Evolutionary conservation across 208 protist genomes (phyloP).

Genomic region (Plasmodiophora brassicae): DNA sequence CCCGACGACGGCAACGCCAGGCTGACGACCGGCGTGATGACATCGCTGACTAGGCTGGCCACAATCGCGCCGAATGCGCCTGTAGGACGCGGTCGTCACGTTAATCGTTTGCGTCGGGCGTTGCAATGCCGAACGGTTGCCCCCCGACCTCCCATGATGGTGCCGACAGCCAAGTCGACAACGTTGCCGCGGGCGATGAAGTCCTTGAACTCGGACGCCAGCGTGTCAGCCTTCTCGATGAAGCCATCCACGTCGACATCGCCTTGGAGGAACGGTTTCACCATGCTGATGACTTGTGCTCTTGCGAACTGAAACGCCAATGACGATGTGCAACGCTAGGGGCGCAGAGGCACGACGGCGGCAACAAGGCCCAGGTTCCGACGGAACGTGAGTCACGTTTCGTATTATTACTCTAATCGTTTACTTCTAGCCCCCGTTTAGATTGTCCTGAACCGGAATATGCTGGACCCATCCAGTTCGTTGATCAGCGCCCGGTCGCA

Average conservation of each 20-base stretch:
- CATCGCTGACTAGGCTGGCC: neutral
- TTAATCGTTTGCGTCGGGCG: too few species aligned
- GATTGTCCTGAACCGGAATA: too few species aligned
- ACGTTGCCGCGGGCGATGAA: constrained; percentile 24
- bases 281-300: too few species aligned
- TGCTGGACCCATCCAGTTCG: too few species aligned
- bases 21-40: constrained; percentile 21
- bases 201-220: neutral
- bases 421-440: too few species aligned
- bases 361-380: neutral
- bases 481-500: too few species aligned
- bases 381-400: neutral
- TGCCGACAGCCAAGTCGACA: constrained; percentile 13
- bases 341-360: too few species aligned
- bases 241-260: neutral
- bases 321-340: too few species aligned
- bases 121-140: neutral
- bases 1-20: neutral
- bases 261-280: too few species aligned
- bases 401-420: too few species aligned
- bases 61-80: neutral
- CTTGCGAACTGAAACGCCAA: too few species aligned
- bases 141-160: neutral
- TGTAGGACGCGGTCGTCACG: neutral
- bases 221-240: neutral